Evolutionary conservation across 495 filamentous ascomycete genomes (phyloP).

Genomic region (Lichina pygmaea): DNA sequence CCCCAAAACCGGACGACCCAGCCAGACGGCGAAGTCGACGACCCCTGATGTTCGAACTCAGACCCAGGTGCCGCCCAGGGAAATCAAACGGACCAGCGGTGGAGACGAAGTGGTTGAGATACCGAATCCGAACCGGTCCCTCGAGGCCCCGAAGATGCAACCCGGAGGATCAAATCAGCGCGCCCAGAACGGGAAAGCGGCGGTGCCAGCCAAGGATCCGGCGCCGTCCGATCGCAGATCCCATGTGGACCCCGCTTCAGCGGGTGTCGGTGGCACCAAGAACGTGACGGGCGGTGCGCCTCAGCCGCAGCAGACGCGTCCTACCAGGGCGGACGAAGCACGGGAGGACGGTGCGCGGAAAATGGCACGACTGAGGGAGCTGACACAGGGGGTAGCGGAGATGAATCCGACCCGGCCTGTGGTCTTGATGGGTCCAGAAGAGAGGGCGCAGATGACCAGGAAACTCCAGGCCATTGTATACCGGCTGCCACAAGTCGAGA

Average conservation of each 20-base stretch:
- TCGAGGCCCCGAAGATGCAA: not conserved
- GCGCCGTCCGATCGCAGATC: not conserved
- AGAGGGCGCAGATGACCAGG: not conserved
- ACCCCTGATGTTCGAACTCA: not conserved
- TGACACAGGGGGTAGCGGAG: not conserved
- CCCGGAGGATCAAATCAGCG: not conserved
- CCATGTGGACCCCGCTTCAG: not conserved
- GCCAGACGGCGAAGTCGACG: not conserved
- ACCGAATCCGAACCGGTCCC: not conserved
- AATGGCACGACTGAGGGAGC: not conserved
- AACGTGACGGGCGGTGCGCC: not conserved
- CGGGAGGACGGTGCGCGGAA: not conserved
- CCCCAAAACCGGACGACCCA: not conserved
- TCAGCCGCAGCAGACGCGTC: too few species aligned
- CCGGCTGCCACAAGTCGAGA: constrained; percentile 2
- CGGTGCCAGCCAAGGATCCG: not conserved
- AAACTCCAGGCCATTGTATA: constrained; percentile 1
- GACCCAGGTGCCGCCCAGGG: not conserved
- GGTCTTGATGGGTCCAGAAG: not conserved
- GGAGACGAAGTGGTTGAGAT: constrained; percentile 1
- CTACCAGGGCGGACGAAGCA: too few species aligned
- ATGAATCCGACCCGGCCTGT: not conserved
- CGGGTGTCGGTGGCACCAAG: not conserved
- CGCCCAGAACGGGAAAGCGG: not conserved
- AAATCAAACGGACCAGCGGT: constrained; percentile 1